A percentile compares a stretch with the other conserved stretches of the same genome.
Evolutionary conservation across 768 basidiomycete genomes (phyloP).

Genomic region (Infundibulicybe gibba): DNA sequence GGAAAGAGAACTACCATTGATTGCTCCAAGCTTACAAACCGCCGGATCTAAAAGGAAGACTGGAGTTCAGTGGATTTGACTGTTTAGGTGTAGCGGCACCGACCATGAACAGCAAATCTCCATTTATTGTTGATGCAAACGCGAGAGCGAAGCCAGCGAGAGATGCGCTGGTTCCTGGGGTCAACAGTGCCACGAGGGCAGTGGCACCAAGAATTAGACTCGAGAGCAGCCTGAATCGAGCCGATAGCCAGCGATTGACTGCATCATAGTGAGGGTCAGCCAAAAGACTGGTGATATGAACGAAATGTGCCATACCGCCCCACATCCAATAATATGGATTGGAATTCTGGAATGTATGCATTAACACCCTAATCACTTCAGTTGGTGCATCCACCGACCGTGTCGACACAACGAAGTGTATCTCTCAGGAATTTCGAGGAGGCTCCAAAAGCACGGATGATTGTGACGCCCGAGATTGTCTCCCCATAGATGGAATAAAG

Average conservation of each 20-base stretch:
- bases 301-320: conserved; percentile 51
- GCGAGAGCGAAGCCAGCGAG: conserved; percentile 84
- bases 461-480: conserved; percentile 38
- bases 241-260: conserved; percentile 91
- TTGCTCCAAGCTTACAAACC: conserved; percentile 87
- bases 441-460: conserved; percentile 82
- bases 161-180: conserved; percentile 73
- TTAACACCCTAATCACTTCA: no score
- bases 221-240: conserved; percentile 83
- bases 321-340: conserved; percentile 92
- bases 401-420: conserved; percentile 80
- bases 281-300: neutral
- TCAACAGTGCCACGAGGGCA: conserved; percentile 60
- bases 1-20: conserved; percentile 62
- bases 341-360: conserved; percentile 30
- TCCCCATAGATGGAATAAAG: conserved; percentile 43
- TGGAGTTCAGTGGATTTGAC: neutral
- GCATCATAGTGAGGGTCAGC: neutral
- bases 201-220: conserved; percentile 70
- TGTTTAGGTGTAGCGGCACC: conserved; percentile 6
- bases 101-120: conserved; percentile 68
- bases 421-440: conserved; percentile 83
- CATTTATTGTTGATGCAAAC: conserved; percentile 75
- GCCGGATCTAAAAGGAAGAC: conserved; percentile 45
- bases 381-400: conserved; percentile 42